Evolutionary conservation across 1,139 yeast species (phyloP).

Genomic region (Pichia sp.): DNA sequence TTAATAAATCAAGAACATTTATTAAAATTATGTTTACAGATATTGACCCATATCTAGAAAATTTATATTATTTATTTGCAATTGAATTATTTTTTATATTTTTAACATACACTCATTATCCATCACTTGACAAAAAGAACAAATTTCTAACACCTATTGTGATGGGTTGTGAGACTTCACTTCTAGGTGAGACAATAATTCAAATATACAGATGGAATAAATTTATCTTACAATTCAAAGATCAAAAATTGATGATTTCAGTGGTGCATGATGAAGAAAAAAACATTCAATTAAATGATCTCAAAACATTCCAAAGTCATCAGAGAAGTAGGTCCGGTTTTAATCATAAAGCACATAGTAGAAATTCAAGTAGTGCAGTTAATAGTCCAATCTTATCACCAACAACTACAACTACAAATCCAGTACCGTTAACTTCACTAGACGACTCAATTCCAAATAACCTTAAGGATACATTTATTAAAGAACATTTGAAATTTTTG

Average conservation of each 20-base stretch:
- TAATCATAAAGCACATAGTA: not conserved
- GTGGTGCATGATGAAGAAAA: not conserved
- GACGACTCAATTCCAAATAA: not conserved
- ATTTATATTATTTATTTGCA: conserved; percentile 21
- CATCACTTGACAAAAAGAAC: conserved; percentile 24
- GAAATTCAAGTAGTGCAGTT: not conserved
- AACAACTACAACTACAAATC: not conserved
- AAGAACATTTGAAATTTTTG: conserved; percentile 38
- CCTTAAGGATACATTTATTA: conserved; percentile 17
- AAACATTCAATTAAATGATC: not conserved
- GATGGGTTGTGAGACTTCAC: conserved; percentile 38
- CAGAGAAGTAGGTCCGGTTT: not conserved
- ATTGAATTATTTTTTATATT: conserved; percentile 25
- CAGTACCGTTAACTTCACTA: not conserved
- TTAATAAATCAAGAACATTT: not conserved
- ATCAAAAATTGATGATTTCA: not conserved
- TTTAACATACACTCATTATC: conserved; percentile 25
- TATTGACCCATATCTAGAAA: conserved; percentile 17
- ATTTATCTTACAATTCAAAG: not conserved
- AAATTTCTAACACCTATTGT: conserved; percentile 26
- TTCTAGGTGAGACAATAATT: conserved; percentile 52
- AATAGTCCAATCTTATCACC: not conserved
- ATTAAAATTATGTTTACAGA: not conserved
- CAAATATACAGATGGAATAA: conserved; percentile 37
- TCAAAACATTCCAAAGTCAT: not conserved